Evolutionary conservation across 1,139 yeast genomes (phyloP), one percentile per base, ranked within the genome.

Genomic region (Yamadazyma sp.): DNA sequence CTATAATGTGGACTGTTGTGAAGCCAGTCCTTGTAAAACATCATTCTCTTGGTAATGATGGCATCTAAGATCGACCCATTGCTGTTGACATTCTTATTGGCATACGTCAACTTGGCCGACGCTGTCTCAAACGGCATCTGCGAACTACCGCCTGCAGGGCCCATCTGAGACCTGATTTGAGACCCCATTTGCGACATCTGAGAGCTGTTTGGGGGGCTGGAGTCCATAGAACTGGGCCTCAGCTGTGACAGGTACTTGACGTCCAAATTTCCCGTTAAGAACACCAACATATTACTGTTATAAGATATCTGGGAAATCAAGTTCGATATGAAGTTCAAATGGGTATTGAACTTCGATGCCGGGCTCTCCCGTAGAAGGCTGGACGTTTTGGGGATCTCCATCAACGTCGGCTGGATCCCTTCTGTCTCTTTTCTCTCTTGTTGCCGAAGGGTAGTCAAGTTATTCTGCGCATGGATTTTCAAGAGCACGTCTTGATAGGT

Each of bases 11-110:
- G 38, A 3, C 36, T 26, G 15, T 59, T 59, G 37, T 58, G 61
- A 48, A 56, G 62, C 74, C 74, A 68, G 43, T 68, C 75, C 30
- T 56, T 57, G 50, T 59, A 68, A 40, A 71, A 66, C 4, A 64
- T 39, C 3, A 67, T 43, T 30, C 69, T 50, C 3, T 61, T 50
- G 1, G 61, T 53, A 17, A 66, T 45, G 12, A 54, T 51, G 12
- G 60, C 45, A 24, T 59, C 58, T 29, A 54, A 34, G 3, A 40
- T 16, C 20, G 31, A 28, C 11, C 16, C 16, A 15, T 28, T 28
- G n/a, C 10, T 16, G 20, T 26, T 26, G 8, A 26, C 29, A 12
- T 34, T 17, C 7, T 36, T 27, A 28, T 46, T 42, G 11, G 50
- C 33, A 26, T 28, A 37, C 2, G 37, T 31, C 3, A 49, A 31